Conservation (phyloP, 495 filamentous ascomycete genomes). For the Penicillium malachiteum region DNA sequence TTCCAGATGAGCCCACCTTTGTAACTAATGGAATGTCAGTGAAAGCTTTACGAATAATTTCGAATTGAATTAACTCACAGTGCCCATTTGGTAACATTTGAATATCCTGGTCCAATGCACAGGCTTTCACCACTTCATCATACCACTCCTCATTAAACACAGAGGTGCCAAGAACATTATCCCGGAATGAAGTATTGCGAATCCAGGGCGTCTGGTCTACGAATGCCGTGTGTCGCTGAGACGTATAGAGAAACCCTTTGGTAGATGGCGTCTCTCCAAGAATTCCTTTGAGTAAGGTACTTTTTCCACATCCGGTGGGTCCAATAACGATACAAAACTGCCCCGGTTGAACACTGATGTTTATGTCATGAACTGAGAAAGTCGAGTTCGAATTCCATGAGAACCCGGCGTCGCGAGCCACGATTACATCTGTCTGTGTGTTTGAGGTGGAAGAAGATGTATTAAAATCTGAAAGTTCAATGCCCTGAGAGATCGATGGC, state of each 20-base stretch:
- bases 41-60: not conserved
- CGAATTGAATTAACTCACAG: slow-evolving; percentile 1
- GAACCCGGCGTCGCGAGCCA: slow-evolving; percentile 1
- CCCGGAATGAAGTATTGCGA: slow-evolving; percentile 36
- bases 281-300: slow-evolving; percentile 47
- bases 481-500: not conserved
- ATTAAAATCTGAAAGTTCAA: not conserved
- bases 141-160: slow-evolving; percentile 37
- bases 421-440: not conserved
- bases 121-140: slow-evolving; percentile 34
- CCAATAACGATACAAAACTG: slow-evolving; percentile 15
- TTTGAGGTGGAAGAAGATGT: not conserved
- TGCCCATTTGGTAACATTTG: slow-evolving; percentile 31
- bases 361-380: slow-evolving; percentile 1
- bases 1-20: slow-evolving; percentile 33
- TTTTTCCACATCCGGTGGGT: slow-evolving; percentile 50
- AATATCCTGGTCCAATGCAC: slow-evolving; percentile 36
- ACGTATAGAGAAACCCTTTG: slow-evolving; percentile 12
- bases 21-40: slow-evolving; percentile 1
- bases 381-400: not conserved
- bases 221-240: slow-evolving; percentile 28
- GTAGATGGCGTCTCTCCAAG: slow-evolving; percentile 46
- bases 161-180: slow-evolving; percentile 34
- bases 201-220: slow-evolving; percentile 43
- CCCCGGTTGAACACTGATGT: not conserved